Evolutionary conservation across 2,329 filamentous ascomycete genomes (phyloP).

Genomic region (Fusarium poae): DNA sequence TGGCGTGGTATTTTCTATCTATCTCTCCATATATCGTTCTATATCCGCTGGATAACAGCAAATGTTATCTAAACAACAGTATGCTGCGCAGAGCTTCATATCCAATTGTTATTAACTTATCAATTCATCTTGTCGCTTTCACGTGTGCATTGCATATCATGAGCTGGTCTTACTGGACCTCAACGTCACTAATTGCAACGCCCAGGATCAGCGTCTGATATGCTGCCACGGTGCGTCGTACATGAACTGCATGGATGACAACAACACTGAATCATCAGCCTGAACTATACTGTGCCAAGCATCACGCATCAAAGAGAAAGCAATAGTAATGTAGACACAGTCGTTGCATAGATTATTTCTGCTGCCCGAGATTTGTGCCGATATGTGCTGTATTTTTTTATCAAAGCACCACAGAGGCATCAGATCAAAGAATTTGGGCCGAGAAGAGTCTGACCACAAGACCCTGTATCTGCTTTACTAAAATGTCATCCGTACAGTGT

Average conservation of each 20-base stretch:
- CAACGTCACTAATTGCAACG: constrained; percentile 21
- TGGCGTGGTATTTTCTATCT: not conserved
- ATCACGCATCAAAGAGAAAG: constrained; percentile 13
- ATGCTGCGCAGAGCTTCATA: not conserved
- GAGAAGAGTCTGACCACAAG: not conserved
- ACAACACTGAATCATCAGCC: not conserved
- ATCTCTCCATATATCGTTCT: not conserved
- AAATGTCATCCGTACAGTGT: not conserved
- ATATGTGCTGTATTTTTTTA: constrained; percentile 19
- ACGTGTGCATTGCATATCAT: constrained; percentile 4
- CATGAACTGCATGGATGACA: not conserved
- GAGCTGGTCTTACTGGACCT: not conserved
- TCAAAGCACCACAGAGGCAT: constrained; percentile 32
- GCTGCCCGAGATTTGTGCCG: constrained; percentile 10
- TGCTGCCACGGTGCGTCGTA: constrained; percentile 9
- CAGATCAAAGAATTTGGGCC: constrained; percentile 7
- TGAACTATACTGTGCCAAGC: constrained; percentile 8
- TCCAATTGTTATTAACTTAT: not conserved
- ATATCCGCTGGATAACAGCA: not conserved
- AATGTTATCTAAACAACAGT: not conserved
- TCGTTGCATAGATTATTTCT: constrained; percentile 14
- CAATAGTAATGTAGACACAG: constrained; percentile 7
- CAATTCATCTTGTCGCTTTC: not conserved
- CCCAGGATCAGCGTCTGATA: constrained; percentile 25
- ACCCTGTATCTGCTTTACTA: not conserved